phyloP scores from a whole-genome alignment of 768 basidiomycete species.

The Pleurotus cornucopiae region DNA sequence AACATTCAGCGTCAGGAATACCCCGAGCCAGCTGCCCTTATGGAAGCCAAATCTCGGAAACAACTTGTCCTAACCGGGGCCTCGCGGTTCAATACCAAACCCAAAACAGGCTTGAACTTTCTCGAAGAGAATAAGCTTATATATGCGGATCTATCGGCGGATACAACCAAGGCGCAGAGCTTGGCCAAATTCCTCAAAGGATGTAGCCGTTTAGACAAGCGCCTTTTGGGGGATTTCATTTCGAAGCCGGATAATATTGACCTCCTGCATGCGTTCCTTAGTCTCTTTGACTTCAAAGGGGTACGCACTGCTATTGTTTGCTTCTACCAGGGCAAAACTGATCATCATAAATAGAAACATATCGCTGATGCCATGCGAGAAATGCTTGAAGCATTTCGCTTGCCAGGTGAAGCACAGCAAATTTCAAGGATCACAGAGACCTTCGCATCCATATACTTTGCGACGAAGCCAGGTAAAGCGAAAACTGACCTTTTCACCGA shows the following conservation, averaged over 20 bases:
- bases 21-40: constrained; percentile 51
- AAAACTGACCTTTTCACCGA: not conserved
- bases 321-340: too few species aligned
- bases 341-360: constrained; percentile 59
- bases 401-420: constrained; percentile 94
- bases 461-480: constrained; percentile 68
- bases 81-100: constrained; percentile 86
- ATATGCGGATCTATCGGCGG: constrained; percentile 56
- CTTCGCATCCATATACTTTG: constrained; percentile 89
- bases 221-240: constrained; percentile 88
- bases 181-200: constrained; percentile 85
- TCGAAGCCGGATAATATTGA: constrained; percentile 86
- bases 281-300: constrained; percentile 83
- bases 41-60: constrained; percentile 78
- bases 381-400: constrained; percentile 85
- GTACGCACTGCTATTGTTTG: constrained; percentile 37
- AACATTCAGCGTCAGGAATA: constrained; percentile 38
- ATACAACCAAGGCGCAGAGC: constrained; percentile 55
- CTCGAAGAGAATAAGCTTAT: constrained; percentile 93
- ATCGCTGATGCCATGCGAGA: constrained; percentile 96
- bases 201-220: constrained; percentile 85
- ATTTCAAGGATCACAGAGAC: constrained; percentile 92
- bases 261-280: constrained; percentile 81
- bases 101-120: constrained; percentile 85
- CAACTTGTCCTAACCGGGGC: constrained; percentile 82